Base-by-base conservation (phyloP, 768 basidiomycete species). In the Lentinus brumalis region DNA sequence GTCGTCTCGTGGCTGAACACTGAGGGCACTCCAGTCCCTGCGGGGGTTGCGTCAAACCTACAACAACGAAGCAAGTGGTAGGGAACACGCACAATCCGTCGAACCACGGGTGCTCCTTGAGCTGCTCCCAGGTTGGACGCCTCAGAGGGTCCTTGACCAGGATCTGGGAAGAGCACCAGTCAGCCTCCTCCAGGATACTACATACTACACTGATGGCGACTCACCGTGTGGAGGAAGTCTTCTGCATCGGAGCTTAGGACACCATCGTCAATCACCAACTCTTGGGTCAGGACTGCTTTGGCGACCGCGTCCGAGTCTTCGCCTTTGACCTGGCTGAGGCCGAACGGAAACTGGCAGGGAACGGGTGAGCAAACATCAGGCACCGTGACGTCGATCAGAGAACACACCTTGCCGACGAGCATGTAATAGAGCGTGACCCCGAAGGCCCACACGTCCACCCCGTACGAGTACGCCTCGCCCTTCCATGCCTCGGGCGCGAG, bases 361-460 rank as follows among this genome's bases (percentile, higher is more conserved):
- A 6, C n/a, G n/a, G n/a, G 3, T 14, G n/a, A 42, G 31, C 11
- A 15, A 35, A 4, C 9, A 46, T 3, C 6, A n/a, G 26, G 4
- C 44, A 35, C 4, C 6, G 46, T 9, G 16, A 41, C 29, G 29
- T 2, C 1, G 18, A 35, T 8, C 7, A 26, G 45, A 47, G n/a
- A n/a, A n/a, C 55, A 11, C 29, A 56, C 66, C 51, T 61, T 52
- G 18, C 67, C 67, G 50, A 55, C 46, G 5, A 68, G 38, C 58
- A 70, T 63, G 51, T 56, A 51, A 56, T 58, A 70, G 21, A 70
- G 26, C 69, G 79, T 75, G 63, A 81, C 76, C 16, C 78, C 79
- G 46, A 78, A 70, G 11, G 76, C 74, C 80, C 80, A 81, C 40
- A 78, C 72, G 59, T 81, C 80, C 10, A 75, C 77, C 55, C 73